A percentile compares a stretch with the other conserved stretches of the same genome.
Conservation (phyloP, 192 early-diverging fungal species). For the Coemansia sp. region DNA sequence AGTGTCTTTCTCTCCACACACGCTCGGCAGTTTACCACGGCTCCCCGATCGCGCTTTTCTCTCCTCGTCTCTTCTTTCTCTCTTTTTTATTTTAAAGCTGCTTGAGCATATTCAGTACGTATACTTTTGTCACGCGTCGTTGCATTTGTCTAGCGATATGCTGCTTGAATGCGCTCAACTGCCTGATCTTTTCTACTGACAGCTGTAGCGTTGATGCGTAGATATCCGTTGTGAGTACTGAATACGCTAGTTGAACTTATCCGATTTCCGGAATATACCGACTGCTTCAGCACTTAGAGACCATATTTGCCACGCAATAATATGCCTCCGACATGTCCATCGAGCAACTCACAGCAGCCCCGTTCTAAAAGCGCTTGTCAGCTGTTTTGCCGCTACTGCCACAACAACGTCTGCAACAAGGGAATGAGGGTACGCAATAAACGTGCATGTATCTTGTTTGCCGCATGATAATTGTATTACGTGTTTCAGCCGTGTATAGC, state of each 20-base stretch:
- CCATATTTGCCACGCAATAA: neutral
- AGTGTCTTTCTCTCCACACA: slow-evolving; percentile 20
- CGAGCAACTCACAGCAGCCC: slow-evolving; percentile 34
- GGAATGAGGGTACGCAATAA: slow-evolving; percentile 69
- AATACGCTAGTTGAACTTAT: neutral
- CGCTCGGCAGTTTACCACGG: slow-evolving; percentile 5
- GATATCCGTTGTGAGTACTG: neutral
- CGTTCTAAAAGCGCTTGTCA: slow-evolving; percentile 62
- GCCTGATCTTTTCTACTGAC: too few relatives aligned
- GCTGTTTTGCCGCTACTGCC: slow-evolving; percentile 66
- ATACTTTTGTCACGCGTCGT: neutral
- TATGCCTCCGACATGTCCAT: slow-evolving; percentile 50
- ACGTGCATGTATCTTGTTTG: neutral
- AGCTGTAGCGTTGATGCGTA: neutral
- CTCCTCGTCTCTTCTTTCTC: neutral
- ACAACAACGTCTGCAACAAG: slow-evolving; percentile 61
- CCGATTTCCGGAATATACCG: neutral
- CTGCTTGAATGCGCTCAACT: too few relatives aligned
- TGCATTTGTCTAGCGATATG: too few relatives aligned
- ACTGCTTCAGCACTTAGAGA: neutral
- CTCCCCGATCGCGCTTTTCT: neutral
- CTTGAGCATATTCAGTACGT: neutral
- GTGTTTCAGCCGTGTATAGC: slow-evolving; percentile 3
- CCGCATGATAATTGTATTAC: slow-evolving; percentile 7
- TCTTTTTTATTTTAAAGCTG: neutral